These are phyloP conservation scores for Lepiota venenata DNA, from an alignment of 768 basidiomycete species.

Conservation along the genomic window DNA sequence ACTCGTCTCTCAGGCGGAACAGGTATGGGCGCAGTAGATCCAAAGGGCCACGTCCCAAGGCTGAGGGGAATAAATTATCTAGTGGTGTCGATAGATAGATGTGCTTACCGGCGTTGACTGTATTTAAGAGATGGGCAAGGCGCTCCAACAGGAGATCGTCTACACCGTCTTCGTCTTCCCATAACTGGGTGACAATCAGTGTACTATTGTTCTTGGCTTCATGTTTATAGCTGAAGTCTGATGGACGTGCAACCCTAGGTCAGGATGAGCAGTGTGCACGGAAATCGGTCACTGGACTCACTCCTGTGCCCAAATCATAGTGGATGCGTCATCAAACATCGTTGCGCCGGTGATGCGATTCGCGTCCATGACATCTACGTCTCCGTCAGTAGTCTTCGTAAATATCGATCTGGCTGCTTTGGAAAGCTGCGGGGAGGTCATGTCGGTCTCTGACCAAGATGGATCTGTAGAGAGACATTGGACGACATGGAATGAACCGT, in stretches of 20 bases:
- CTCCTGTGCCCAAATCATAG: conserved; percentile 75
- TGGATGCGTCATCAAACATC: conserved; percentile 53
- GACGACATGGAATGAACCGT: conserved; percentile 69
- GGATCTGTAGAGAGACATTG: conserved; percentile 48
- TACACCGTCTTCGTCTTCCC: conserved; percentile 35
- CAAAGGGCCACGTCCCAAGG: conserved; percentile 44
- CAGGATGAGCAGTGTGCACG: neutral
- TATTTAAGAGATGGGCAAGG: conserved; percentile 26
- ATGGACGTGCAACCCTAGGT: conserved; percentile 52
- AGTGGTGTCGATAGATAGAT: neutral
- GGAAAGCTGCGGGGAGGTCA: conserved; percentile 45
- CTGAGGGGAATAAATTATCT: conserved; percentile 17
- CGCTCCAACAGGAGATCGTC: conserved; percentile 26
- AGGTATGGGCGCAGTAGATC: conserved; percentile 49
- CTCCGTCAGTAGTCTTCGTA: conserved; percentile 38
- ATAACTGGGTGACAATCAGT: conserved; percentile 56
- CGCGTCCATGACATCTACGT: conserved; percentile 44
- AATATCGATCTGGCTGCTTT: conserved; percentile 49
- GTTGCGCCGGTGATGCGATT: conserved; percentile 57
- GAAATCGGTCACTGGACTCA: conserved; percentile 29
- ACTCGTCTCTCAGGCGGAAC: conserved; percentile 23
- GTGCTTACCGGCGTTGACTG: conserved; percentile 29
- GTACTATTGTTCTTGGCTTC: conserved; percentile 60
- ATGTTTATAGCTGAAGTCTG: conserved; percentile 80
- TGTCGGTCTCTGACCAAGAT: conserved; percentile 14